Conservation (phyloP, 305 asterid species). For the Caryopteris hybrid region DNA sequence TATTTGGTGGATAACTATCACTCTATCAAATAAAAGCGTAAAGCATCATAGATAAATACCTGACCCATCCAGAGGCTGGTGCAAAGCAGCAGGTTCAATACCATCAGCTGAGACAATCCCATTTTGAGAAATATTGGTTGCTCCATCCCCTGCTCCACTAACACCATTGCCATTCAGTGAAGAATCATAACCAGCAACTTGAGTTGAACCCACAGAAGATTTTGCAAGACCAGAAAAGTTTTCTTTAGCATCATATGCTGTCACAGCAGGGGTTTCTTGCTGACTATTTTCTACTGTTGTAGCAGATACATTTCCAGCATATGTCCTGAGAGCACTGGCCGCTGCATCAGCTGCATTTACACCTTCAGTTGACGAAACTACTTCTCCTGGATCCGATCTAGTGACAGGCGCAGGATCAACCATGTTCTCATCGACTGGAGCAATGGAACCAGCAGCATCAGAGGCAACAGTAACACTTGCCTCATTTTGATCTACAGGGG, state of each 20-base stretch:
- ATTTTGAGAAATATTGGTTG: slow-evolving; percentile 43
- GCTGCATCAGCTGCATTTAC: slow-evolving; percentile 24
- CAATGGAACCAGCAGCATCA: slow-evolving; percentile 29
- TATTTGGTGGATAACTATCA: background rate
- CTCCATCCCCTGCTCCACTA: slow-evolving; percentile 35
- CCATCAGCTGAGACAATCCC: slow-evolving; percentile 53
- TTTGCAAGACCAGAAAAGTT: slow-evolving; percentile 33
- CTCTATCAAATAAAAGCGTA: background rate
- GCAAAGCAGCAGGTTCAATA: slow-evolving; percentile 52
- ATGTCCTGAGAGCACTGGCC: slow-evolving; percentile 25
- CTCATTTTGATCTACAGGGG: slow-evolving; percentile 33
- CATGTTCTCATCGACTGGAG: slow-evolving; percentile 31
- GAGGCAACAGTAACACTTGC: slow-evolving; percentile 26
- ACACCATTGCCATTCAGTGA: slow-evolving; percentile 44
- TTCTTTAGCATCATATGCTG: slow-evolving; percentile 32
- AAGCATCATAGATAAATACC: slow-evolving; percentile 43
- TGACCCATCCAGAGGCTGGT: slow-evolving; percentile 59
- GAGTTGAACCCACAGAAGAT: slow-evolving; percentile 38
- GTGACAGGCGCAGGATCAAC: slow-evolving; percentile 26
- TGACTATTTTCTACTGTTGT: slow-evolving; percentile 27
- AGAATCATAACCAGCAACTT: slow-evolving; percentile 42
- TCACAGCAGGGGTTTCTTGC: slow-evolving; percentile 34
- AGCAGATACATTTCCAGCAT: slow-evolving; percentile 19
- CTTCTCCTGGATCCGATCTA: slow-evolving; percentile 27
- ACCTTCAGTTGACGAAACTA: slow-evolving; percentile 23